phyloP scores from a whole-genome alignment of 192 early-diverging fungal species.

The Coemansia sp. region DNA sequence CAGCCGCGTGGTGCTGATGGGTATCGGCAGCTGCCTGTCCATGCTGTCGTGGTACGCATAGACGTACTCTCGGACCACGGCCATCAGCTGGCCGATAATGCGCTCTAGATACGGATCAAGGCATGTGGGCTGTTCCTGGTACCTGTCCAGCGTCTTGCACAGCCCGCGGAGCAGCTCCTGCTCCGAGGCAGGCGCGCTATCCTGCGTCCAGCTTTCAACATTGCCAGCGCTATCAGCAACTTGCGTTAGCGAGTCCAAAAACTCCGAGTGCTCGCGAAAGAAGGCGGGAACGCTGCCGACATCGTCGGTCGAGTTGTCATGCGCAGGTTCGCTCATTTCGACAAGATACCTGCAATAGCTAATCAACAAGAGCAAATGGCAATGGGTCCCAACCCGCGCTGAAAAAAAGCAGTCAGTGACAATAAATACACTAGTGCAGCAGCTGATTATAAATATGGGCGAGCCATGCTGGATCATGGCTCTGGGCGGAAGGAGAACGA shows the following conservation, averaged over 20 bases:
- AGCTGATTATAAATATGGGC: too few species aligned
- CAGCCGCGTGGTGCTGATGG: slow-evolving; percentile 9
- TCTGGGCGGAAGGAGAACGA: too few species aligned
- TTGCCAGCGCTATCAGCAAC: slow-evolving; percentile 9
- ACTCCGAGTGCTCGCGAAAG: slow-evolving; percentile 36
- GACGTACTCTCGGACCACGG: slow-evolving; percentile 22
- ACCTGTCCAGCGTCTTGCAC: slow-evolving; percentile 20
- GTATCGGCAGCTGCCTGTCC: background rate
- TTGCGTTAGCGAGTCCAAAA: slow-evolving; percentile 19
- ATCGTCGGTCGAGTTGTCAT: slow-evolving; percentile 12
- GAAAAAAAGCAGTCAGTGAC: too few species aligned
- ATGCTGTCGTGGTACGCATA: slow-evolving; percentile 22
- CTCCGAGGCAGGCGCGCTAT: slow-evolving; percentile 13
- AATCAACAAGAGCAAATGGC: background rate
- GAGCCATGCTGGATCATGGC: too few species aligned
- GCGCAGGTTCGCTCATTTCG: slow-evolving; percentile 9
- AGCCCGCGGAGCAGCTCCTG: slow-evolving; percentile 12
- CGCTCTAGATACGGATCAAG: slow-evolving; percentile 46
- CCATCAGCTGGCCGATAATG: slow-evolving; percentile 29
- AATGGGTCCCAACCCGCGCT: background rate
- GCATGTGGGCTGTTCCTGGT: slow-evolving; percentile 48
- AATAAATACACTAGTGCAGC: too few species aligned
- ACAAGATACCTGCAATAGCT: background rate
- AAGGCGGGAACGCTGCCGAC: slow-evolving; percentile 33
- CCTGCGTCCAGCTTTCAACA: slow-evolving; percentile 9